These are phyloP conservation scores for Allium cepa DNA, from an alignment of 106 monocot species.

Conservation along the genomic window DNA sequence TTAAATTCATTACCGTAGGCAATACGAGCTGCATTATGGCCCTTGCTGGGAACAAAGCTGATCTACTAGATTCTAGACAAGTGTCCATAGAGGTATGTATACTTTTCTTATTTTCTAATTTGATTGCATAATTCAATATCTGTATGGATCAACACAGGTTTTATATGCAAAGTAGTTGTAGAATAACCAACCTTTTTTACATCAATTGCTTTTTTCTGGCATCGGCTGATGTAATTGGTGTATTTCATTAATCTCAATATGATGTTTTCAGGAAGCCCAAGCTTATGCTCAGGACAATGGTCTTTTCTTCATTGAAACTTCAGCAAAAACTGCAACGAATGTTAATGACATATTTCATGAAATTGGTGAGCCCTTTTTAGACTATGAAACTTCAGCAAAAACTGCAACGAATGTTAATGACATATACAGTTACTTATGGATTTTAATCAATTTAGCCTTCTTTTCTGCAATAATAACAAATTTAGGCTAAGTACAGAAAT, in stretches of 20 bases:
- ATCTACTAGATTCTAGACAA: slow-evolving; percentile 66
- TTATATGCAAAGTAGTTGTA: background rate
- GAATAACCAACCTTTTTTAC: no score
- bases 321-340: slow-evolving; percentile 25
- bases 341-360: slow-evolving; percentile 19
- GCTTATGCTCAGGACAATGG: slow-evolving; percentile 23
- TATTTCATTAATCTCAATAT: background rate
- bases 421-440: background rate
- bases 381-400: slow-evolving; percentile 25
- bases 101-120: background rate
- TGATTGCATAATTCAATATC: background rate
- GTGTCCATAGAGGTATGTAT: slow-evolving; percentile 61
- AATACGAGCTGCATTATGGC: slow-evolving; percentile 70
- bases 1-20: slow-evolving; percentile 16
- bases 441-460: background rate
- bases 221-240: no score
- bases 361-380: slow-evolving; percentile 1
- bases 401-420: slow-evolving; percentile 27
- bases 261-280: slow-evolving; percentile 22
- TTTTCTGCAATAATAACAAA: background rate
- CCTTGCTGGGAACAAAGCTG: slow-evolving; percentile 90
- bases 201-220: background rate
- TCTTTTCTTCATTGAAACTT: slow-evolving; percentile 25
- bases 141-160: background rate
- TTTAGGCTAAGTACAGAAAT: background rate